Percentiles rank a stretch among this genome's conserved stretches.
These are phyloP conservation scores for Sporopachydermia lactativora DNA, from an alignment of 805 yeast genomes.

Conservation along the genomic window DNA sequence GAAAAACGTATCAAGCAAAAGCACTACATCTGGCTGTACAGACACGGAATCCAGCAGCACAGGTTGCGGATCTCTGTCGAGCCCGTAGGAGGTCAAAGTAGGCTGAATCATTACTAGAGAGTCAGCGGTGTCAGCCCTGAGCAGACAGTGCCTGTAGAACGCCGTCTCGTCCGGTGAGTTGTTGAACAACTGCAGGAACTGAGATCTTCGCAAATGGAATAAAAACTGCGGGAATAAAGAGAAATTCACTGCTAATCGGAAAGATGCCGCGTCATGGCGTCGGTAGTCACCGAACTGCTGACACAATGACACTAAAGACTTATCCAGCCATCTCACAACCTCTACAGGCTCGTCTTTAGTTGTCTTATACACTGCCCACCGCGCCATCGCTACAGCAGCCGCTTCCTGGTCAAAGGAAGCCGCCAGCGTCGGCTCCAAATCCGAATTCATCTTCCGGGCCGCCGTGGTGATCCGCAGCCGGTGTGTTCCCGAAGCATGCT, in stretches of 20 bases:
- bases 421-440: slow-evolving; percentile 39
- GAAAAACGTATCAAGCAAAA: slow-evolving; percentile 90
- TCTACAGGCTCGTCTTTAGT: slow-evolving; percentile 81
- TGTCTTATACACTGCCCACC: slow-evolving; percentile 78
- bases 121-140: slow-evolving; percentile 84
- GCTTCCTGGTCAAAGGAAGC: slow-evolving; percentile 95
- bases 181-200: slow-evolving; percentile 89
- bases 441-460: slow-evolving; percentile 34
- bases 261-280: slow-evolving; percentile 70
- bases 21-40: slow-evolving; percentile 73
- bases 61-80: slow-evolving; percentile 78
- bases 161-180: slow-evolving; percentile 99
- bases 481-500: slow-evolving; percentile 87
- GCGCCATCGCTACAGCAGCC: slow-evolving; percentile 86
- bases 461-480: slow-evolving; percentile 87
- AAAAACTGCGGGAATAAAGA: slow-evolving; percentile 90
- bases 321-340: slow-evolving; percentile 87
- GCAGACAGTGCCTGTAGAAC: slow-evolving; percentile 83
- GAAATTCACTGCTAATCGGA: slow-evolving; percentile 73
- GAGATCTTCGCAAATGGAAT: slow-evolving; percentile 91
- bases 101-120: slow-evolving; percentile 97
- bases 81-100: slow-evolving; percentile 72
- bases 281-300: slow-evolving; percentile 88
- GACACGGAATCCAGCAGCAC: slow-evolving; percentile 90
- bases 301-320: slow-evolving; percentile 78